Percentiles rank a stretch among this genome's conserved stretches.
phyloP scores from a whole-genome alignment of 768 basidiomycete genomes.

The Amanita brunnescens region DNA sequence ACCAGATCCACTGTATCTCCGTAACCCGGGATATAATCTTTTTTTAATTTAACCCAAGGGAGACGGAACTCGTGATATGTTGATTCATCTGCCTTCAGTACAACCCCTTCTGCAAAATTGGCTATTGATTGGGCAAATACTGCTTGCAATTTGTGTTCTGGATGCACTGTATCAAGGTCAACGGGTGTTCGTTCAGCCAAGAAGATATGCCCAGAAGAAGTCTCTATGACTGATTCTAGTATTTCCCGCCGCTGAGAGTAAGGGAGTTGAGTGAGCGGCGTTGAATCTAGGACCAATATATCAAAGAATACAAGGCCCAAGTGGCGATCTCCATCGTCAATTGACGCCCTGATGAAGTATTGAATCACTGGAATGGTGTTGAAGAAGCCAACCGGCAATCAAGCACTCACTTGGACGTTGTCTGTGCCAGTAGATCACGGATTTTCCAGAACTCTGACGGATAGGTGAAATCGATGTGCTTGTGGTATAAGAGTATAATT shows the following conservation, averaged over 20 bases:
- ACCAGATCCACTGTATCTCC: slow-evolving; percentile 79
- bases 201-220: slow-evolving; percentile 52
- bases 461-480: not conserved
- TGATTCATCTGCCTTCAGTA: slow-evolving; percentile 69
- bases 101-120: slow-evolving; percentile 56
- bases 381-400: not conserved
- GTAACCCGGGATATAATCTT: slow-evolving; percentile 79
- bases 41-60: slow-evolving; percentile 86
- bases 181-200: slow-evolving; percentile 51
- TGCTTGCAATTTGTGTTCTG: slow-evolving; percentile 21
- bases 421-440: slow-evolving; percentile 42
- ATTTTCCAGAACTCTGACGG: slow-evolving; percentile 70
- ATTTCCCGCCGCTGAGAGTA: slow-evolving; percentile 53
- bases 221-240: slow-evolving; percentile 49
- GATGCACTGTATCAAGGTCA: slow-evolving; percentile 21
- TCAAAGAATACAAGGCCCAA: slow-evolving; percentile 88
- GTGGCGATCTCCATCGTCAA: slow-evolving; percentile 36
- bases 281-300: slow-evolving; percentile 59
- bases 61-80: slow-evolving; percentile 52
- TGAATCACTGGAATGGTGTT: not conserved
- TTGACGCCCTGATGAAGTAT: slow-evolving; percentile 20
- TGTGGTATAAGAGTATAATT: slow-evolving; percentile 15
- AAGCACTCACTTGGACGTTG: not conserved
- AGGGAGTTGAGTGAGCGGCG: slow-evolving; percentile 41
- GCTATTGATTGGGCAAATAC: slow-evolving; percentile 47